Conservation (phyloP, 768 basidiomycete genomes). For the Boletus rubropictus region DNA sequence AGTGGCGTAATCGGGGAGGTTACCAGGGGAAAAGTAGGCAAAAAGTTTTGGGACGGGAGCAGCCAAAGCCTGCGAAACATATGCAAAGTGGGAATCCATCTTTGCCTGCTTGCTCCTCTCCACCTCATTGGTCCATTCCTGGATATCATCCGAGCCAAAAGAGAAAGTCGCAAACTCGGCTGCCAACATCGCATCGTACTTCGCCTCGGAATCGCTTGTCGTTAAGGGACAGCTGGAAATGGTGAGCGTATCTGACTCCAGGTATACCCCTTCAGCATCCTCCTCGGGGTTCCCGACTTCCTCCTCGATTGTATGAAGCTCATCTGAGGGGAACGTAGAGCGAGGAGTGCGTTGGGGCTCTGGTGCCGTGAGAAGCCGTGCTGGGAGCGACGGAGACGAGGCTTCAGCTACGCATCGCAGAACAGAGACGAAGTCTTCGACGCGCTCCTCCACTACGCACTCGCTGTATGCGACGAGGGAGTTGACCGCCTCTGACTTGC, state of each 20-base stretch:
- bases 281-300: neutral
- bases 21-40: neutral
- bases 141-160: constrained; percentile 7
- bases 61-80: constrained; percentile 5
- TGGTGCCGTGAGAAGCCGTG: neutral
- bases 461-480: neutral
- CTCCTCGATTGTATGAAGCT: neutral
- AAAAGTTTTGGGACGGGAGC: constrained; percentile 10
- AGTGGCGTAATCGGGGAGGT: neutral
- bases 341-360: neutral
- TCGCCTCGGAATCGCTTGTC: constrained; percentile 1
- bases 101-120: constrained; percentile 8
- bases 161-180: constrained; percentile 10
- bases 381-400: neutral
- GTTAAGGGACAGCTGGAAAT: neutral
- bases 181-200: constrained; percentile 7
- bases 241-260: neutral
- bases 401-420: neutral
- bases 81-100: constrained; percentile 14
- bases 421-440: constrained; percentile 1
- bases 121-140: constrained; percentile 14
- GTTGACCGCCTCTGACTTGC: neutral
- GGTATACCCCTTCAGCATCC: neutral
- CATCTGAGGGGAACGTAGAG: neutral
- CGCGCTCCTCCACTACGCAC: neutral